A percentile compares a stretch with the other conserved stretches of the same genome.
phyloP scores from a whole-genome alignment of 2,329 filamentous ascomycete species.

The Xylaria sp. region DNA sequence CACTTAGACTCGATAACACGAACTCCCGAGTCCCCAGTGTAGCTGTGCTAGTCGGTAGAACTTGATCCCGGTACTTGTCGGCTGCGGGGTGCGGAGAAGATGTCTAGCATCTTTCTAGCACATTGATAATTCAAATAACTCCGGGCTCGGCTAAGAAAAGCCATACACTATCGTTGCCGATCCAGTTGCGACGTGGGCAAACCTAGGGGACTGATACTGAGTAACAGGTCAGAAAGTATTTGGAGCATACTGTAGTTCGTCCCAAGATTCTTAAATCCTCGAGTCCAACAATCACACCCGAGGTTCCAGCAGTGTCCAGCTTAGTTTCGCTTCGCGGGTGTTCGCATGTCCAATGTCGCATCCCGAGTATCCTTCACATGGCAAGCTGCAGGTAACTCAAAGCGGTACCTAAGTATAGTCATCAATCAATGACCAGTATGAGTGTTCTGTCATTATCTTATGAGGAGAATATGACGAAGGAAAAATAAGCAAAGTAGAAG shows the following conservation, averaged over 20 bases:
- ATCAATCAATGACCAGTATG: neutral
- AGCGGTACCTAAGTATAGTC: neutral
- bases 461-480: too few species aligned
- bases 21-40: neutral
- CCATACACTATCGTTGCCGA: neutral
- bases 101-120: neutral
- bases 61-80: slow-evolving; percentile 15
- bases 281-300: slow-evolving; percentile 25
- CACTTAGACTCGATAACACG: neutral
- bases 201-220: neutral
- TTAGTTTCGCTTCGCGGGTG: slow-evolving; percentile 21
- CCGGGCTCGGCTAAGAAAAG: slow-evolving; percentile 9
- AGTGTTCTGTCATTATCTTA: too few species aligned
- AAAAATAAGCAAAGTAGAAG: too few species aligned
- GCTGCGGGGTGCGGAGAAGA: slow-evolving; percentile 29
- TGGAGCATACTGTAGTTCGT: slow-evolving; percentile 8
- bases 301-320: slow-evolving; percentile 4
- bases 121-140: slow-evolving; percentile 32
- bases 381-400: slow-evolving; percentile 18
- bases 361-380: slow-evolving; percentile 28
- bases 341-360: slow-evolving; percentile 27
- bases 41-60: slow-evolving; percentile 7
- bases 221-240: neutral
- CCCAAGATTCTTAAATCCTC: slow-evolving; percentile 7
- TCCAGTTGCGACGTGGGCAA: neutral